These are phyloP conservation scores for Aureobasidium sp. DNA, from an alignment of 2,329 filamentous ascomycete genomes.

Conservation along the genomic window DNA sequence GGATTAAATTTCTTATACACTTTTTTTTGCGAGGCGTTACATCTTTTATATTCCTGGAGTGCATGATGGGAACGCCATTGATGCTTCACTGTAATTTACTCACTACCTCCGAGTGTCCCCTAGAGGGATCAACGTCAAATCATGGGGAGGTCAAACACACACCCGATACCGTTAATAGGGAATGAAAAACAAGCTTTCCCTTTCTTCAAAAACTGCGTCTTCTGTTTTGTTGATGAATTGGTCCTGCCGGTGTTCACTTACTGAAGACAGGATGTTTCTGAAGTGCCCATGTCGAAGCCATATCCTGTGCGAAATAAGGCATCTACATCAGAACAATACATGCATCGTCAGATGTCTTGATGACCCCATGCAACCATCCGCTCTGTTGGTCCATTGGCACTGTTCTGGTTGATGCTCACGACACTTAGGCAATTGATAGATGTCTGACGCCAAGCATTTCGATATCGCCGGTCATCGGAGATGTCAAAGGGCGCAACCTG, in stretches of 20 bases:
- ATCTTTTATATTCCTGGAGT: not conserved
- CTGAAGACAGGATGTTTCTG: not conserved
- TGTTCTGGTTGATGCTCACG: not conserved
- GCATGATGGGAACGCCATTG: constrained; percentile 10
- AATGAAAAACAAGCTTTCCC: not conserved
- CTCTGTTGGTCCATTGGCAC: not conserved
- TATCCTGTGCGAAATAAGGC: too few species aligned
- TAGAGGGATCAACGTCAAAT: constrained; percentile 1
- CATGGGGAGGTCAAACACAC: not conserved
- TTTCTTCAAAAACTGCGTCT: not conserved
- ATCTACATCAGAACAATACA: too few species aligned
- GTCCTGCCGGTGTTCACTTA: not conserved
- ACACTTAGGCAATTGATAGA: not conserved
- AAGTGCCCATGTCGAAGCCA: too few species aligned
- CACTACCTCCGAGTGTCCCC: constrained; percentile 1
- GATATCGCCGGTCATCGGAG: constrained; percentile 4
- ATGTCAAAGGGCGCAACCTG: constrained; percentile 1
- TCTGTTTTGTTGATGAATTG: not conserved
- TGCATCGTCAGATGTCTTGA: too few species aligned
- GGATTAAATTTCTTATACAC: constrained; percentile 11
- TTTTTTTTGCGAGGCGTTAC: constrained; percentile 7
- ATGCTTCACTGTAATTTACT: constrained; percentile 11
- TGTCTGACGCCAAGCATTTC: not conserved
- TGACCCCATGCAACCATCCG: not conserved
- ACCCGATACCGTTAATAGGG: constrained; percentile 8